Percentiles rank a stretch among this genome's conserved stretches.
These are phyloP conservation scores for Plasmodium knowlesi DNA, from an alignment of 169 alveolate species.

Conservation along the genomic window DNA sequence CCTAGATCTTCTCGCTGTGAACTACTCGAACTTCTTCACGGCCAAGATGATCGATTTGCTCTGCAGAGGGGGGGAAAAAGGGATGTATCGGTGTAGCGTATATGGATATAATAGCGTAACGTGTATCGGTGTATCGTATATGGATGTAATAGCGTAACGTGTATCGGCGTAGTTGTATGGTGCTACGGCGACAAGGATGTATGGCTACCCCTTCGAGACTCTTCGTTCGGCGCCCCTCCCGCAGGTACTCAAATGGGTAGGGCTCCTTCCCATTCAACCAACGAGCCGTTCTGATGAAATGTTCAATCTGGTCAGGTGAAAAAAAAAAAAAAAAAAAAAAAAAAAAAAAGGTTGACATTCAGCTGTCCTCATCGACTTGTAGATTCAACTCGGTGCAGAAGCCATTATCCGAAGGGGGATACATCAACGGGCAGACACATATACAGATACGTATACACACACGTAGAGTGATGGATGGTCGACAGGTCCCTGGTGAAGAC, in stretches of 20 bases:
- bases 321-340: background rate
- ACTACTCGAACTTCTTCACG: conserved; percentile 27
- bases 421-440: background rate
- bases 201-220: background rate
- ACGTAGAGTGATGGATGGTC: background rate
- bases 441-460: background rate
- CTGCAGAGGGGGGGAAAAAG: background rate
- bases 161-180: background rate
- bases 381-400: background rate
- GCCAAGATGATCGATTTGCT: conserved; percentile 5
- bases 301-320: conserved; percentile 9
- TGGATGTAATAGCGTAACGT: background rate
- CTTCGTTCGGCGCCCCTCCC: background rate
- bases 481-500: background rate
- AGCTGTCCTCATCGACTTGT: background rate
- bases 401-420: background rate
- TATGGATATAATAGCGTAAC: background rate
- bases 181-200: background rate
- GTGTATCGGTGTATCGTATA: background rate
- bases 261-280: conserved; percentile 49
- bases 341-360: background rate
- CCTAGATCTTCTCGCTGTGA: background rate
- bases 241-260: conserved; percentile 27
- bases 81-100: background rate
- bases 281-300: conserved; percentile 12